Conservation (phyloP, 352 stramenopile species). For the Phytopythium vexans region DNA sequence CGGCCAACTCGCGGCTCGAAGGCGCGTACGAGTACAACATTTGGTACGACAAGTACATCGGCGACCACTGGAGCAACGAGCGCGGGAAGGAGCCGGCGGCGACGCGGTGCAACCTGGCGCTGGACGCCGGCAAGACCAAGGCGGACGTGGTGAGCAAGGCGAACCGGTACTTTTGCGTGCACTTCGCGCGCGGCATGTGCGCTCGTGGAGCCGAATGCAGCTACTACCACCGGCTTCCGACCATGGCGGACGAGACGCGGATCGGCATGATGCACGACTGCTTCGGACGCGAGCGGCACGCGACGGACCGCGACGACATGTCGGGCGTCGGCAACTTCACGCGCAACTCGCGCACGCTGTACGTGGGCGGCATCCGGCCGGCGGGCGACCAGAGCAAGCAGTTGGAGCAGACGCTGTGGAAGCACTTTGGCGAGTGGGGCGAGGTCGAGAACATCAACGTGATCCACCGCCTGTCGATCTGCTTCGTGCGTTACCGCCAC, state of each 20-base stretch:
- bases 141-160: conserved; percentile 85
- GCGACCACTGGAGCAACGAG: conserved; percentile 87
- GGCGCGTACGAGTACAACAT: conserved; percentile 95
- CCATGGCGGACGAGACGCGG: conserved; percentile 63
- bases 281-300: conserved; percentile 90
- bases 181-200: conserved; percentile 92
- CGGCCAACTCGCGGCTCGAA: conserved; percentile 84
- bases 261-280: conserved; percentile 91
- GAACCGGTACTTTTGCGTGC: conserved; percentile 90
- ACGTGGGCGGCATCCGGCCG: conserved; percentile 84
- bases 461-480: conserved; percentile 88
- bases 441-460: conserved; percentile 94
- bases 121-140: conserved; percentile 90
- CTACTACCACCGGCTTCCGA: conserved; percentile 90
- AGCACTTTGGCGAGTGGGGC: conserved; percentile 92
- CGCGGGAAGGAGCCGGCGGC: conserved; percentile 83
- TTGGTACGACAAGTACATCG: conserved; percentile 93
- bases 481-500: conserved; percentile 87
- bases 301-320: conserved; percentile 92
- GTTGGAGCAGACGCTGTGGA: conserved; percentile 66
- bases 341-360: conserved; percentile 89
- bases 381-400: conserved; percentile 40
- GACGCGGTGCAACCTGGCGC: conserved; percentile 81
- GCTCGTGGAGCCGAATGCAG: conserved; percentile 85
- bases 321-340: conserved; percentile 90